Conservation (phyloP, 2,329 filamentous ascomycete genomes). For the Pseudogymnoascus sp. region DNA sequence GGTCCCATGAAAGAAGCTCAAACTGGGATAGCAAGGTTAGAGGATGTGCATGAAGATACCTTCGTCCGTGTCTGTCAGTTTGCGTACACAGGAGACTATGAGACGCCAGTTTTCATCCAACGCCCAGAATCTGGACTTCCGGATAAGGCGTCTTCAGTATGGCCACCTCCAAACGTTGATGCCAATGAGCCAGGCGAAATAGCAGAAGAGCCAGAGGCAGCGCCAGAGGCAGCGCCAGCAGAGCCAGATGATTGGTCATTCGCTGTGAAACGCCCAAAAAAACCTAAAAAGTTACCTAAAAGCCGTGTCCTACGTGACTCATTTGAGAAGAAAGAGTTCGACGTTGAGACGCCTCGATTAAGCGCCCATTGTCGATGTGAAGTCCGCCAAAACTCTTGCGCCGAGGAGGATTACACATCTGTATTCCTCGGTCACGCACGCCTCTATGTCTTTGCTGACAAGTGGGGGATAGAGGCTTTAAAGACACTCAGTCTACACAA, state of each 20-base stretch:
- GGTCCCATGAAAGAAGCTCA: not conserved
- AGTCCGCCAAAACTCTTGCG: slow-evolving; percentile 16
- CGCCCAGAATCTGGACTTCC: not conserved
- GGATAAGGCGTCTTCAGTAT: not conserved
- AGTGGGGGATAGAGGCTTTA: slow-evolving; percentile 16
- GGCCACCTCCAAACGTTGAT: not conserved
- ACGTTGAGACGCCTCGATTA: not conserved
- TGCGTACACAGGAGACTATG: slow-evolving; percentile 19
- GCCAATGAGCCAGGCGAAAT: not conserved
- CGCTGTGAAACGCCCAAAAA: not conserved
- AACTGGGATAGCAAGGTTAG: slow-evolving; percentile 15
- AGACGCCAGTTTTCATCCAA: slow-evolving; percentile 15
- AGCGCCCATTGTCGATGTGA: slow-evolving; percentile 7
- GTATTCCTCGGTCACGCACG: slow-evolving; percentile 16
- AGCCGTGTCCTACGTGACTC: not conserved
- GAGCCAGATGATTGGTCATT: not conserved
- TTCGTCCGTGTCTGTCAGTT: slow-evolving; percentile 19
- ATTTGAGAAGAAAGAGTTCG: not conserved
- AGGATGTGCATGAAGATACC: slow-evolving; percentile 19
- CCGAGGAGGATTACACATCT: slow-evolving; percentile 15
- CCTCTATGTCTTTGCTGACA: slow-evolving; percentile 18
- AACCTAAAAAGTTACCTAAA: not conserved
- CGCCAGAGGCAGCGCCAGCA: not conserved
- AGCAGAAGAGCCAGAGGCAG: not conserved
- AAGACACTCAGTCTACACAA: slow-evolving; percentile 17